phyloP scores from a whole-genome alignment of 2,329 filamentous ascomycete genomes.

The Dryadomyces sulphureus region DNA sequence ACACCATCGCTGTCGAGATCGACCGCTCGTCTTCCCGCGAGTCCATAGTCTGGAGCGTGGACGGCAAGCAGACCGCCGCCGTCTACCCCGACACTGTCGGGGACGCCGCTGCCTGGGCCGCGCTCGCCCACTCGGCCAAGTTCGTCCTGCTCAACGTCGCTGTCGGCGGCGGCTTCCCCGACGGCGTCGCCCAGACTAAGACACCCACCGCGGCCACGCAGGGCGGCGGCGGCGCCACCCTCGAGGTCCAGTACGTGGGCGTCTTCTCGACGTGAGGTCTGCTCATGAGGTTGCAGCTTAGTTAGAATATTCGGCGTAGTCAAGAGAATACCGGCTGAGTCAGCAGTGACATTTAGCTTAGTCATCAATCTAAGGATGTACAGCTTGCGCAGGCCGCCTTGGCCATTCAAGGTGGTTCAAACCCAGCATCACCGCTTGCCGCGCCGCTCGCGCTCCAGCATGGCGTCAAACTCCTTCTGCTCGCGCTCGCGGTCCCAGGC shows the following conservation, averaged over 20 bases:
- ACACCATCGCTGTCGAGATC: constrained; percentile 34
- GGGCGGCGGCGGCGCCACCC: constrained; percentile 30
- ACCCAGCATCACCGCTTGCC: too few relatives aligned
- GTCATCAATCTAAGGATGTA: too few relatives aligned
- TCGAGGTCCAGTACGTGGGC: constrained; percentile 38
- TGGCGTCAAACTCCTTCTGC: constrained; percentile 13
- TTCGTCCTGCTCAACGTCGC: constrained; percentile 41
- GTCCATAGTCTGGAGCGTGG: constrained; percentile 34
- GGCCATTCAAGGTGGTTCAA: too few relatives aligned
- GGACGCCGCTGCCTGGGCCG: constrained; percentile 31
- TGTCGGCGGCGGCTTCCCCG: constrained; percentile 31
- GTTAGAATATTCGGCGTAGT: too few relatives aligned
- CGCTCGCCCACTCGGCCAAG: constrained; percentile 32
- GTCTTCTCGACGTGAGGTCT: constrained; percentile 16
- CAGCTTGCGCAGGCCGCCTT: too few relatives aligned
- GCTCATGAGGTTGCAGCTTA: background rate
- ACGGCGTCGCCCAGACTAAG: constrained; percentile 15
- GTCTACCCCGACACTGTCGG: constrained; percentile 29
- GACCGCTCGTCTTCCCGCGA: constrained; percentile 31
- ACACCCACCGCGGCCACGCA: constrained; percentile 30
- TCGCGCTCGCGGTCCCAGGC: constrained; percentile 6
- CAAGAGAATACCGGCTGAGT: too few relatives aligned
- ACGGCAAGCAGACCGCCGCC: constrained; percentile 27
- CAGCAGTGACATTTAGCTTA: too few relatives aligned
- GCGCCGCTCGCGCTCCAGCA: constrained; percentile 13